Evolutionary conservation across 116 monocot species (phyloP).

Genomic region (Dioscorea cayenensis): DNA sequence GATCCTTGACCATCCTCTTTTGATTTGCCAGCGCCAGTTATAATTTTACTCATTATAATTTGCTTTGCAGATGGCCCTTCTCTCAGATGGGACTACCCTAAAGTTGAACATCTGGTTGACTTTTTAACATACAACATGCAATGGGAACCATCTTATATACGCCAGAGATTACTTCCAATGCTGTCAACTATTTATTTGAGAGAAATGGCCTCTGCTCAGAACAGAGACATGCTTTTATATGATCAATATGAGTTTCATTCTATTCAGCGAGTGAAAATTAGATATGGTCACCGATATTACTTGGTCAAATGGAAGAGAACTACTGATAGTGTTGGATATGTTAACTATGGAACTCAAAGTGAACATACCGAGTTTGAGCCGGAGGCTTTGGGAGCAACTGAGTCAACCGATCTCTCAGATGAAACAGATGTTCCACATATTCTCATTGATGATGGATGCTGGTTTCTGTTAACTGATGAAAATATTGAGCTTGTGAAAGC

Average conservation of each 20-base stretch:
- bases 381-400: conserved; percentile 5
- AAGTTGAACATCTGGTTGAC: conserved; percentile 57
- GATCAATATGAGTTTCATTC: conserved; percentile 88
- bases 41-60: neutral
- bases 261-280: conserved; percentile 66
- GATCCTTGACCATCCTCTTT: neutral
- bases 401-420: conserved; percentile 31
- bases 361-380: conserved; percentile 20
- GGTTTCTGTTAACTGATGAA: conserved; percentile 80
- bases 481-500: conserved; percentile 72
- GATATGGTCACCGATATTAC: conserved; percentile 61
- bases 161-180: conserved; percentile 76
- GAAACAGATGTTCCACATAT: conserved; percentile 61
- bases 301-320: conserved; percentile 83
- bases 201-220: conserved; percentile 33
- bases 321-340: neutral
- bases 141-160: conserved; percentile 86
- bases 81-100: conserved; percentile 59
- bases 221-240: conserved; percentile 32
- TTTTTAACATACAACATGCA: conserved; percentile 65
- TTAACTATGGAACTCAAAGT: neutral
- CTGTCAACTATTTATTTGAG: conserved; percentile 76
- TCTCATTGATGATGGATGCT: conserved; percentile 53
- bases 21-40: neutral
- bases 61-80: conserved; percentile 37